These are phyloP conservation scores for Paraphaeosphaeria minitans DNA, from an alignment of 2,329 filamentous ascomycete genomes.

Conservation along the genomic window DNA sequence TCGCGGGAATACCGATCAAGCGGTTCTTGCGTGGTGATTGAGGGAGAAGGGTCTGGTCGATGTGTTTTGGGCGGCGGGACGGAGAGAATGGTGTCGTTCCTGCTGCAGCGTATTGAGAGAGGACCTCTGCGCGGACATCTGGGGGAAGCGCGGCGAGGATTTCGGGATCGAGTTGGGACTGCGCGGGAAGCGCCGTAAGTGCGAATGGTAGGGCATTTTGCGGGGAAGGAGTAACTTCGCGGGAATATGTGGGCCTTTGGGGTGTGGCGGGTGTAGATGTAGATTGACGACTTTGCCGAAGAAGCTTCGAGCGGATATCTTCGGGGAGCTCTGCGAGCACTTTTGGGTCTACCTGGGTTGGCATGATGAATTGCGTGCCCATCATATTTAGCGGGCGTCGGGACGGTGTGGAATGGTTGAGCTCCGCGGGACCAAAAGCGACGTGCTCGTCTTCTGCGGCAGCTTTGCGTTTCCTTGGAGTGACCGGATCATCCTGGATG, in stretches of 20 bases:
- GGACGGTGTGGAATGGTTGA: constrained; percentile 56
- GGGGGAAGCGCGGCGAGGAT: constrained; percentile 82
- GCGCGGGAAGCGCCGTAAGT: constrained; percentile 57
- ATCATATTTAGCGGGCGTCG: constrained; percentile 75
- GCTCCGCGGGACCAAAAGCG: constrained; percentile 43
- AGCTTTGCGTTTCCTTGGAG: constrained; percentile 41
- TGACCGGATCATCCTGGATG: constrained; percentile 54
- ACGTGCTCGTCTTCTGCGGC: constrained; percentile 38
- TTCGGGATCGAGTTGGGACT: constrained; percentile 83
- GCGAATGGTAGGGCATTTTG: constrained; percentile 29
- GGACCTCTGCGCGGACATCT: constrained; percentile 82
- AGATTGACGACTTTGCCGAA: constrained; percentile 46
- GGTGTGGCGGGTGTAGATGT: constrained; percentile 32
- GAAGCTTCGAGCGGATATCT: constrained; percentile 79
- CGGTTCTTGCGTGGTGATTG: constrained; percentile 60
- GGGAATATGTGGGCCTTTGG: constrained; percentile 1
- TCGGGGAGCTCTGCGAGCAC: constrained; percentile 82
- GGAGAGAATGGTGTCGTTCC: constrained; percentile 31
- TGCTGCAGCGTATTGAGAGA: constrained; percentile 68
- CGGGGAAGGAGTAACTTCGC: constrained; percentile 20
- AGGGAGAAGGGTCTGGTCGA: constrained; percentile 37
- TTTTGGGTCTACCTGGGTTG: constrained; percentile 78
- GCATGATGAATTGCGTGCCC: constrained; percentile 92
- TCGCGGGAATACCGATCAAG: constrained; percentile 54
- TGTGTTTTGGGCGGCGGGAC: constrained; percentile 44